A percentile compares a stretch with the other conserved stretches of the same genome.
These are phyloP conservation scores for Penicillium griseofulvum DNA, from an alignment of 2,329 filamentous ascomycete species.

Conservation along the genomic window DNA sequence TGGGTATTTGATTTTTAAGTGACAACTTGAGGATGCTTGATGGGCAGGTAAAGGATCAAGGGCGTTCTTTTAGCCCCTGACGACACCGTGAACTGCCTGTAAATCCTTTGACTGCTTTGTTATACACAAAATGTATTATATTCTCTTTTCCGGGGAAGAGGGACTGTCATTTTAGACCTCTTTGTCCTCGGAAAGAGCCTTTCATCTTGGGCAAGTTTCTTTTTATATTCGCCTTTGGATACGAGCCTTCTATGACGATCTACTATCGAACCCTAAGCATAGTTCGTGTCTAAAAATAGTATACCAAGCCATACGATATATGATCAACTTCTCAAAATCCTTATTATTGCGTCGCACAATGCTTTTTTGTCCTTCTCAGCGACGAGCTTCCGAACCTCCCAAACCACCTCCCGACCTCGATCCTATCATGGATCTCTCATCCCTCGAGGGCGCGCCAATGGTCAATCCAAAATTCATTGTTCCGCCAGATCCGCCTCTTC, in stretches of 20 bases:
- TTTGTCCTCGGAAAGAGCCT: not conserved
- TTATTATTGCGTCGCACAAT: not conserved
- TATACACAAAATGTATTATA: not conserved
- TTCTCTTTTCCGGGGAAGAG: not conserved
- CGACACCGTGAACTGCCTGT: not conserved
- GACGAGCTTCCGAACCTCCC: not conserved
- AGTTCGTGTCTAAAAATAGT: slow-evolving; percentile 15
- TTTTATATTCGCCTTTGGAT: slow-evolving; percentile 4
- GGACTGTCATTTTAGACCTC: not conserved
- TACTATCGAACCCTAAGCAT: slow-evolving; percentile 3
- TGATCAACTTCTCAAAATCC: not conserved
- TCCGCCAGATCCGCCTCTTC: not conserved
- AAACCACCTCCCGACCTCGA: not conserved
- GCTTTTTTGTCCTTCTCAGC: slow-evolving; percentile 11
- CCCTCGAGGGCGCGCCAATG: slow-evolving; percentile 36
- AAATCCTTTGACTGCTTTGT: not conserved
- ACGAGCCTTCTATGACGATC: slow-evolving; percentile 13
- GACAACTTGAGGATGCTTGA: not conserved
- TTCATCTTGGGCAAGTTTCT: not conserved
- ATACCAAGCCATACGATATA: not conserved
- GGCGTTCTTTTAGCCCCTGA: not conserved
- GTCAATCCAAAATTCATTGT: slow-evolving; percentile 19
- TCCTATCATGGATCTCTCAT: slow-evolving; percentile 35
- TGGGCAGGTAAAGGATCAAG: not conserved
- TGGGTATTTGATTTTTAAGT: not conserved